Conservation (phyloP, 1,284 basidiomycete species). For the Lentinula novae-zelandiae region DNA sequence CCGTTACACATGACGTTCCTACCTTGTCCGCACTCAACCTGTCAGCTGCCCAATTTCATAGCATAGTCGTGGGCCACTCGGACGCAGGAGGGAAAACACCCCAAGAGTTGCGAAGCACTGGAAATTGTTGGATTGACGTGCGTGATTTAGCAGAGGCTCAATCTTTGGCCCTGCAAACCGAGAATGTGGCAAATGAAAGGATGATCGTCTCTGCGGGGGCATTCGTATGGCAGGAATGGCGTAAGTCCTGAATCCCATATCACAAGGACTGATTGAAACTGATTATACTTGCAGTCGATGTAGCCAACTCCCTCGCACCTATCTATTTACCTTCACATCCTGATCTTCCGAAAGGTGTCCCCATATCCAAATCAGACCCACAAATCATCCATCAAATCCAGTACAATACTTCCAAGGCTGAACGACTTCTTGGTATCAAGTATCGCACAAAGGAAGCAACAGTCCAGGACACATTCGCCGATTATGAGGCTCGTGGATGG, state of each 20-base stretch:
- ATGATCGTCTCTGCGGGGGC: constrained; percentile 44
- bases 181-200: constrained; percentile 58
- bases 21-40: constrained; percentile 47
- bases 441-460: constrained; percentile 40
- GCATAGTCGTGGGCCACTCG: constrained; percentile 25
- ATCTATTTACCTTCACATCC: constrained; percentile 6
- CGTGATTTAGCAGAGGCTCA: constrained; percentile 62
- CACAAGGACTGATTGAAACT: not conserved
- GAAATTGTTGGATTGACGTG: constrained; percentile 49
- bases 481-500: constrained; percentile 36
- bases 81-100: constrained; percentile 26
- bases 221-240: constrained; percentile 28
- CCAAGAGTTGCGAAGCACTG: constrained; percentile 2
- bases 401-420: constrained; percentile 34
- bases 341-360: constrained; percentile 4
- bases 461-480: constrained; percentile 37
- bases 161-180: constrained; percentile 45
- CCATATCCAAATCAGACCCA: not conserved
- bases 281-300: constrained; percentile 12
- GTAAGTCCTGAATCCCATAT: constrained; percentile 15
- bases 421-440: constrained; percentile 40
- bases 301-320: constrained; percentile 8
- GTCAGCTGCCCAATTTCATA: constrained; percentile 32
- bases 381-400: not conserved
- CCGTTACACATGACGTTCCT: constrained; percentile 47